Base-by-base conservation (phyloP, 371 early-diverging fungal species). In the Mucor velutinosus region DNA sequence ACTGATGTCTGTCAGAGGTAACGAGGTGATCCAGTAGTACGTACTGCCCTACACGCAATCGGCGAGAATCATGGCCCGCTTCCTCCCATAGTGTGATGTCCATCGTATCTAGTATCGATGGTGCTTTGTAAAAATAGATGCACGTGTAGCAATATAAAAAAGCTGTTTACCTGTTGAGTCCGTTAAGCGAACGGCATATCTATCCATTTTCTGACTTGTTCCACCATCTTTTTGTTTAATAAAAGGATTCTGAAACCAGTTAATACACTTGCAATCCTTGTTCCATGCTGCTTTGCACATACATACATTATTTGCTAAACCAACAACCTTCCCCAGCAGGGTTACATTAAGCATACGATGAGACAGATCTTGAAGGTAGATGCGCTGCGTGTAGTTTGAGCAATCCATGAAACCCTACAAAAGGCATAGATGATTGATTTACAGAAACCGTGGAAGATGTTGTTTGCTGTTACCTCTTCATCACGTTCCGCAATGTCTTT, bases 11-110 rank as follows among this genome's bases (percentile, higher is more conserved):
- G 21, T 60, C 58, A n/a, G 79, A 79, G 15, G 81, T 81, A 2
- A 70, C 69, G 11, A 81, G 60, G 3, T 72, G 69, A 19, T 77
- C 72, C 30, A 82, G 53, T 10, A 82, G 39, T 7, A 76, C 70
- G 47, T 76, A 74, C 23, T 79, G 76, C 0, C 80, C 80, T 10
- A 70, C 58, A 49, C 71, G 73, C n/a, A 79, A 43, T 39, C 62
- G 56, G 7, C 71, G 55, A 39, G 74, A 67, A 60, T 59, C 62
- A 47, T 66, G 69, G 1, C 81, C 81, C 11, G 72, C 66, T 29
- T 73, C 63, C 35, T 78, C 81, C 81, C 82, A 82, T 11, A 82
- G 62, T 14, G 79, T 79, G 39, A 82, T 69, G 51, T 82, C 79
- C 30, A 75, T 76, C 21, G 65, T 67, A 6, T 71, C 81, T 76